Evolutionary conservation across 192 early-diverging fungal species (phyloP), one percentile per base, ranked within the genome.

Genomic region (Chytriomyces sp.): DNA sequence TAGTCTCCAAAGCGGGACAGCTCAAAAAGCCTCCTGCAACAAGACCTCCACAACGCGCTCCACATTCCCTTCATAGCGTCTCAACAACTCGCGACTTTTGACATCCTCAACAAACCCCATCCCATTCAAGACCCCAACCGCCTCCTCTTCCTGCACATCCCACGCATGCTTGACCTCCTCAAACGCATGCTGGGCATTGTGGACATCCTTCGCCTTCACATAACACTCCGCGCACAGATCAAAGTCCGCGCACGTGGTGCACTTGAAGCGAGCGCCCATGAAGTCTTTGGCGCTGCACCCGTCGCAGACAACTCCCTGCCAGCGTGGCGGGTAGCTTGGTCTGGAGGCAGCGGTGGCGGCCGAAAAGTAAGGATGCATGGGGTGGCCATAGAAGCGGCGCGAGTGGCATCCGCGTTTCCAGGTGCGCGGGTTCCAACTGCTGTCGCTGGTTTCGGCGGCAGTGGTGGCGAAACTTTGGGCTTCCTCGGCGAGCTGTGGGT

Each of bases 11-110:
- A n/a, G n/a, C n/a, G n/a, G n/a, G n/a, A n/a, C n/a, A n/a, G n/a
- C n/a, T n/a, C n/a, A n/a, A n/a, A n/a, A n/a, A n/a, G n/a, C 53
- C 10, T 73, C 62, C 58, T 55, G 22, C 56, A 77, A 22, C 36
- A 80, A 38, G 37, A 80, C 57, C 49, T 78, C 78, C 5, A 78
- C 70, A 38, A 77, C 78, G 25, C 75, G 49, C 22, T 76, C 75
- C 68, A 78, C 40, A 31, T 74, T 72, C 19, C 75, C 75, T 1
- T 64, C 56, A 37, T 80, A 72, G 25, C 55, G 22, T 25, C 61
- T 19, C 59, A 80, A 19, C 36, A 80, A 67, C 5, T 74, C 75
- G 26, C 58, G 33, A 4, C 32, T 59, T 25, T 39, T 68, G 7
- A 32, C 65, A 10, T 72, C 75, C 17, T 22, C 31, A 6, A 25